Conservation (phyloP, 495 filamentous ascomycete species). For the Bombardia bombarda region DNA sequence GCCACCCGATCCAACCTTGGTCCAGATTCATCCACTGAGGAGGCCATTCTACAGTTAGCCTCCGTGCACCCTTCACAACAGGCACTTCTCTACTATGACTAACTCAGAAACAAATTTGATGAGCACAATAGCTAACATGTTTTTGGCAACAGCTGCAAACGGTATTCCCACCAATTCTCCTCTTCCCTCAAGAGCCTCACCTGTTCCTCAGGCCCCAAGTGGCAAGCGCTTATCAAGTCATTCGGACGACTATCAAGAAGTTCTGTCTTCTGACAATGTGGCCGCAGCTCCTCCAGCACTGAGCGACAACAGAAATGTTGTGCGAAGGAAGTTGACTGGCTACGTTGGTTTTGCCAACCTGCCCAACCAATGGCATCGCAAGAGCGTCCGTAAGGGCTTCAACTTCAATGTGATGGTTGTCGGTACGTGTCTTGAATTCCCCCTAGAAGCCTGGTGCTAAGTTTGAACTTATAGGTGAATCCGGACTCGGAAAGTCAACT, state of each 20-base stretch:
- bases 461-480: conserved; percentile 65
- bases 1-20: conserved; percentile 10
- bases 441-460: neutral
- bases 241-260: conserved; percentile 40
- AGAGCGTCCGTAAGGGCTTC: conserved; percentile 99
- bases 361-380: conserved; percentile 99
- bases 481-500: conserved; percentile 96
- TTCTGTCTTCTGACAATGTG: conserved; percentile 78
- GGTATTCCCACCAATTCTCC: conserved; percentile 27
- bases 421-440: conserved; percentile 55
- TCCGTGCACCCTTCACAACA: conserved; percentile 13
- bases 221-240: conserved; percentile 45
- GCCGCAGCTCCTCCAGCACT: conserved; percentile 60
- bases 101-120: neutral
- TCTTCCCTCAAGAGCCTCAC: conserved; percentile 21
- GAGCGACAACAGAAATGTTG: conserved; percentile 91
- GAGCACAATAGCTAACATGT: conserved; percentile 17
- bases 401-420: conserved; percentile 99
- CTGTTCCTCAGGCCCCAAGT: conserved; percentile 29
- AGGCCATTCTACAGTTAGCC: conserved; percentile 24
- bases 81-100: conserved; percentile 1
- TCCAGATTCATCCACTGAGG: conserved; percentile 5
- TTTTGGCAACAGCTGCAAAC: conserved; percentile 39
- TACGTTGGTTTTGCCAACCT: conserved; percentile 98
- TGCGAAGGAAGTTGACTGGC: conserved; percentile 93